phyloP scores from a whole-genome alignment of 805 yeast species.

The Sugiyamaella americana region DNA sequence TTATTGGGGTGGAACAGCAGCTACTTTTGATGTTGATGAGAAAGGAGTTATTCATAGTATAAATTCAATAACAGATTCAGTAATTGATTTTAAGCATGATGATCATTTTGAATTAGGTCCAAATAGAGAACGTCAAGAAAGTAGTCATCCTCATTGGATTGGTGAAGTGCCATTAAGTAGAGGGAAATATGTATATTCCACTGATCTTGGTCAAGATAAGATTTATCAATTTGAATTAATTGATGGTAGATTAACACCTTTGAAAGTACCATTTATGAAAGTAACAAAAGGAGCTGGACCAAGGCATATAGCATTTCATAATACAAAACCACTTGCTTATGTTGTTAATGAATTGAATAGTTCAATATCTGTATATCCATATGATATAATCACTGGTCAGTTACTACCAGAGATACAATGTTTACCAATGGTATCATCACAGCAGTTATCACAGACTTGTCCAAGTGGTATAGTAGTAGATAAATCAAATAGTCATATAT shows the following conservation, averaged over 20 bases:
- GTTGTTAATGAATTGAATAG: constrained; percentile 9
- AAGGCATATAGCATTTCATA: constrained; percentile 10
- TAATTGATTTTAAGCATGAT: neutral
- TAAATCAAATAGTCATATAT: constrained; percentile 5
- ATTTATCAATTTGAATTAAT: constrained; percentile 6
- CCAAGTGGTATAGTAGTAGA: constrained; percentile 9
- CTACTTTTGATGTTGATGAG: constrained; percentile 1
- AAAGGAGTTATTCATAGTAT: neutral
- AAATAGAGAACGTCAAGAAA: constrained; percentile 10
- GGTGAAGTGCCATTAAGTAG: constrained; percentile 6
- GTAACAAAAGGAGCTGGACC: constrained; percentile 10
- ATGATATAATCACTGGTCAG: constrained; percentile 4
- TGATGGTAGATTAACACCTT: constrained; percentile 3
- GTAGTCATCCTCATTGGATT: constrained; percentile 14
- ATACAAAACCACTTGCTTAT: constrained; percentile 7
- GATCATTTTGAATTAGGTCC: constrained; percentile 6
- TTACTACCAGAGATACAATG: constrained; percentile 2
- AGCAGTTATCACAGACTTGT: neutral
- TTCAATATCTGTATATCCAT: constrained; percentile 4
- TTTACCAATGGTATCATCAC: constrained; percentile 1
- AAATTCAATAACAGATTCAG: neutral
- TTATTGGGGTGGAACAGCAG: constrained; percentile 10
- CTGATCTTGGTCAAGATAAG: constrained; percentile 14
- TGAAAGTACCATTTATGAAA: constrained; percentile 1
- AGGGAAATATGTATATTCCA: constrained; percentile 4